Base-by-base conservation (phyloP, 2,329 filamentous ascomycete genomes). In the Onygenales sp. region DNA sequence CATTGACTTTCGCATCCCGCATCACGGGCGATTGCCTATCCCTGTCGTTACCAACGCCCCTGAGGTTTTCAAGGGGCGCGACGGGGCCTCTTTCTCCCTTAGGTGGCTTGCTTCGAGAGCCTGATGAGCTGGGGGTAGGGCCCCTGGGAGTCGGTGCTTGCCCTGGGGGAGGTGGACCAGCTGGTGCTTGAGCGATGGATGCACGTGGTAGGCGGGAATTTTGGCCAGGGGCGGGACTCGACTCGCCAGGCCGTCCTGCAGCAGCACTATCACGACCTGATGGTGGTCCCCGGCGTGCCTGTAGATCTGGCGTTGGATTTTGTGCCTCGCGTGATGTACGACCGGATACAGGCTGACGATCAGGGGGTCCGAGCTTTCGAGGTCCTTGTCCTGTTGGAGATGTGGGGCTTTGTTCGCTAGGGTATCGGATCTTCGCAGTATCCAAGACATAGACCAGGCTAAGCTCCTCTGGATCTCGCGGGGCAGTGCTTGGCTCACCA, bases 361-460 rank as follows among this genome's bases (percentile, higher is more conserved):
- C 76, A 27, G 45, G 35, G 9, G 64, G 61, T 27, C 70, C 76
- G 67, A 66, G 61, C 69, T 78, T 65, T 6, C 69, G 69, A 14
- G 69, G 60, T 33, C 66, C 64, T 46, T 75, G 72, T 7, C 68
- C 70, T 13, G 66, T 61, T 51, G 72, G 75, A 14, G 66, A 64
- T 52, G 55, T 57, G 64, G 66, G 35, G 62, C 65, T 55, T 54
- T 71, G 68, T 63, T 96, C 91, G 61, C 88, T 92, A 1, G 93
- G 93, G 69, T 98, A 98, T 59, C 93, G 83, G 61, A 98, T 98
- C 72, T 98, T 98, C 47, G 83, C 85, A 7, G 93, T 98, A 69
- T 98, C 93, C 57, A 98, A 77, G 59, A 96, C 81, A 69, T 97
- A 98, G 38, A 89, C 86, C 63, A 95, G 81, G 55, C 87, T 89